Conservation (phyloP, 177 flowering plant species). For the Vitis hybrid region DNA sequence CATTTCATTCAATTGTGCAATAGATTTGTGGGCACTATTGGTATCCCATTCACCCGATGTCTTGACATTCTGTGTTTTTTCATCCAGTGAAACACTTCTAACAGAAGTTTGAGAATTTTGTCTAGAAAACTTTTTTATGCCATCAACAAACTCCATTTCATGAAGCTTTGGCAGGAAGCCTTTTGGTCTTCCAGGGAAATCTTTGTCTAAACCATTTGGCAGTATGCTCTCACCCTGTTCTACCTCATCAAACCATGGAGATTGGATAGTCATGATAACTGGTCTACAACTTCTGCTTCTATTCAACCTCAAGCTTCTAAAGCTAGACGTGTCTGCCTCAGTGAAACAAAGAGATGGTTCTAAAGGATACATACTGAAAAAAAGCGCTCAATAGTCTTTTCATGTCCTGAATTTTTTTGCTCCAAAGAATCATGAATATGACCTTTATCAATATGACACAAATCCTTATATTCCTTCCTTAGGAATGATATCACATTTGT, state of each 20-base stretch:
- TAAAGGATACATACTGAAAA: conserved; percentile 24
- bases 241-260: conserved; percentile 23
- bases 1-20: conserved; percentile 9
- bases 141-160: conserved; percentile 25
- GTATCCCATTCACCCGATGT: conserved; percentile 13
- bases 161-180: conserved; percentile 21
- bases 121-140: conserved; percentile 24
- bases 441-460: conserved; percentile 7
- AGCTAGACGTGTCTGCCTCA: conserved; percentile 21
- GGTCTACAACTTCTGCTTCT: conserved; percentile 67
- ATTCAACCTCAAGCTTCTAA: conserved; percentile 23
- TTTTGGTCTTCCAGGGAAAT: conserved; percentile 31
- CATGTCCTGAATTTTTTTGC: conserved; percentile 37
- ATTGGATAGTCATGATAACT: conserved; percentile 19
- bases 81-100: conserved; percentile 14
- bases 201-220: conserved; percentile 30
- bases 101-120: conserved; percentile 39
- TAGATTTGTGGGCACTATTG: conserved; percentile 11
- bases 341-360: conserved; percentile 42
- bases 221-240: conserved; percentile 25
- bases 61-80: conserved; percentile 7
- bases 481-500: conserved; percentile 20
- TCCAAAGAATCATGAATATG: conserved; percentile 26
- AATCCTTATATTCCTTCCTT: conserved; percentile 18
- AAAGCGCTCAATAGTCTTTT: conserved; percentile 39